Conservation (phyloP, 1,284 basidiomycete genomes). For the Naganishia liquefaciens region DNA sequence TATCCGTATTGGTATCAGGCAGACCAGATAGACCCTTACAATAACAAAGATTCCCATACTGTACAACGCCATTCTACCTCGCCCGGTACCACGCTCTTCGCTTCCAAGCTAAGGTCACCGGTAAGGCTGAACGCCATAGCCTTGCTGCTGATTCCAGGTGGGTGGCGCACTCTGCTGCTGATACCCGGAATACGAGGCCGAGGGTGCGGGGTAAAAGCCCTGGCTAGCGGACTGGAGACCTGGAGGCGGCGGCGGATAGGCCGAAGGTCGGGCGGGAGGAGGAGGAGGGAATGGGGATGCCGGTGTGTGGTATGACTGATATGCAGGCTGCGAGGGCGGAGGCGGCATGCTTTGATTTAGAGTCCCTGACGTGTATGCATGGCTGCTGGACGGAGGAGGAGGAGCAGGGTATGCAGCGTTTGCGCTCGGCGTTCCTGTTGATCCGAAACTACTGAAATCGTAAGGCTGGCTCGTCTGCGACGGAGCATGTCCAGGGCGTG, state of each 20-base stretch:
- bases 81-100: too few relatives aligned
- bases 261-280: constrained; percentile 26
- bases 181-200: constrained; percentile 20
- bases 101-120: too few relatives aligned
- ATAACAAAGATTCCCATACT: too few relatives aligned
- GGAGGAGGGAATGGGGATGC: constrained; percentile 29
- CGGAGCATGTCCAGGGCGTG: constrained; percentile 32
- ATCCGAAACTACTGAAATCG: constrained; percentile 43
- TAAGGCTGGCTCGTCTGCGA: constrained; percentile 41
- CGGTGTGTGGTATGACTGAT: constrained; percentile 23
- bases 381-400: not conserved
- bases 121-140: too few relatives aligned
- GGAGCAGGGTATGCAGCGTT: constrained; percentile 36
- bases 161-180: too few relatives aligned
- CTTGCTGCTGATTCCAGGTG: too few relatives aligned
- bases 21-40: too few relatives aligned
- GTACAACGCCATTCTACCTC: too few relatives aligned
- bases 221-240: not conserved
- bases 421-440: constrained; percentile 37
- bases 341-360: constrained; percentile 25
- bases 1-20: too few relatives aligned
- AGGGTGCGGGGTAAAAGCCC: constrained; percentile 22
- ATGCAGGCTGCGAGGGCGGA: constrained; percentile 30
- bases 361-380: constrained; percentile 13
- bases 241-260: constrained; percentile 32